Evolutionary conservation across 2,329 filamentous ascomycete species (phyloP).

Genomic region (Neoscytalidium dimidiatum): DNA sequence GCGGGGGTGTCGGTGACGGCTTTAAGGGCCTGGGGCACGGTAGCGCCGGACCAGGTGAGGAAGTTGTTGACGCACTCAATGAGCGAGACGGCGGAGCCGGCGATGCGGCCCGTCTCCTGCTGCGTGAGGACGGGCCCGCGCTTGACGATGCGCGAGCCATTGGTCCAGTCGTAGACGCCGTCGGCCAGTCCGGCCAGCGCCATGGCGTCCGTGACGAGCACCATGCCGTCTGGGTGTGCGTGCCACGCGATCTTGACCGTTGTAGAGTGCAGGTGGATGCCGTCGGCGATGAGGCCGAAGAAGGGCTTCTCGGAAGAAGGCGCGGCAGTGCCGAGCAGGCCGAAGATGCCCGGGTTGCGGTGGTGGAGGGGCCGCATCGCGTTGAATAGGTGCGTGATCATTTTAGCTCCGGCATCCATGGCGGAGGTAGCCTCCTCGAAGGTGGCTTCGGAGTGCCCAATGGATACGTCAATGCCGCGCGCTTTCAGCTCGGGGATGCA

Average conservation of each 20-base stretch:
- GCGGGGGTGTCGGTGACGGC: conserved; percentile 78
- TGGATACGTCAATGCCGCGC: conserved; percentile 72
- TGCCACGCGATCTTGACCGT: conserved; percentile 88
- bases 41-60: conserved; percentile 69
- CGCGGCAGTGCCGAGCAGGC: conserved; percentile 65
- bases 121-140: conserved; percentile 71
- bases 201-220: conserved; percentile 93
- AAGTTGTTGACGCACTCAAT: conserved; percentile 84
- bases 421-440: conserved; percentile 78
- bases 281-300: conserved; percentile 89
- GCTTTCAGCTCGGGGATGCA: conserved; percentile 66
- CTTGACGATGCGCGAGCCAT: conserved; percentile 68
- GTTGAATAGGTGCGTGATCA: conserved; percentile 94
- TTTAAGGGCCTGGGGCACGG: conserved; percentile 67
- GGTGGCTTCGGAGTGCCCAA: conserved; percentile 84
- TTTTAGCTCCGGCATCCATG: conserved; percentile 73
- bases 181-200: conserved; percentile 81
- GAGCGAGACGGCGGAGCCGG: conserved; percentile 66
- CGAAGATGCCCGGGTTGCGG: conserved; percentile 88
- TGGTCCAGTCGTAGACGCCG: conserved; percentile 83
- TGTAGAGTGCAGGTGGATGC: conserved; percentile 85
- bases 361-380: conserved; percentile 90
- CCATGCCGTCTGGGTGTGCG: conserved; percentile 79
- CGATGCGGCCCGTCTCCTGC: conserved; percentile 67
- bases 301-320: conserved; percentile 58